These are phyloP conservation scores for Penicillium canariense DNA, from an alignment of 495 filamentous ascomycete species.

Conservation along the genomic window DNA sequence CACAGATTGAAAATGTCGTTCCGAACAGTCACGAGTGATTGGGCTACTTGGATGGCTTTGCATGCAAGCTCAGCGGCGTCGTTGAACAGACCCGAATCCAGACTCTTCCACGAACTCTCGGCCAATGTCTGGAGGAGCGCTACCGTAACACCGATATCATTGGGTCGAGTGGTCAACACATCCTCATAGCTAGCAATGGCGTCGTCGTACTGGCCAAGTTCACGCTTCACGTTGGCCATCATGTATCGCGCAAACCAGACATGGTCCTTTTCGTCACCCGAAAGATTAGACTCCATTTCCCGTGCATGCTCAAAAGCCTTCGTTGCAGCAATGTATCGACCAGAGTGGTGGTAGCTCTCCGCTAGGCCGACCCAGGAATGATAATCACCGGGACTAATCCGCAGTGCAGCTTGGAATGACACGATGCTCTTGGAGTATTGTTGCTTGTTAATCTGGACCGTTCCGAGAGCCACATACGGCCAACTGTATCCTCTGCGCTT, in stretches of 20 bases:
- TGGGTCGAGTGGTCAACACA: conserved; percentile 61
- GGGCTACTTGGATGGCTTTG: conserved; percentile 56
- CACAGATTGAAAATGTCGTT: conserved; percentile 86
- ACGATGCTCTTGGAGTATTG: conserved; percentile 83
- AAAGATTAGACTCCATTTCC: conserved; percentile 52
- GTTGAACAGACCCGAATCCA: conserved; percentile 82
- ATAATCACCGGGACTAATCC: conserved; percentile 80
- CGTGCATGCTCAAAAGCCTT: conserved; percentile 85
- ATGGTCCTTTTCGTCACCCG: conserved; percentile 50
- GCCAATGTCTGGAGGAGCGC: conserved; percentile 83
- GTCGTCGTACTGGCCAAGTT: conserved; percentile 83
- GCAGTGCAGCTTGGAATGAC: conserved; percentile 87
- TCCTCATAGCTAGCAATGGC: conserved; percentile 72
- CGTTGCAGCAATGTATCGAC: conserved; percentile 86
- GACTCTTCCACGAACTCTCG: conserved; percentile 71
- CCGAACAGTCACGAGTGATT: conserved; percentile 46
- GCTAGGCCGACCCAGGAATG: conserved; percentile 95
- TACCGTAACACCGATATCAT: conserved; percentile 82
- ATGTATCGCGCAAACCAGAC: conserved; percentile 96
- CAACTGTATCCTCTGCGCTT: conserved; percentile 90
- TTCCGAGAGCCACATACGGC: conserved; percentile 92
- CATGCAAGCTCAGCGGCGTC: conserved; percentile 66
- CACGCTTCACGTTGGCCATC: conserved; percentile 91
- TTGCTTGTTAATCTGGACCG: conserved; percentile 94
- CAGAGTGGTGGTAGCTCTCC: conserved; percentile 93